Evolutionary conservation across 306 rosid species (phyloP), one percentile per base, ranked within the genome.

Genomic region (Dalbergia cultrata): DNA sequence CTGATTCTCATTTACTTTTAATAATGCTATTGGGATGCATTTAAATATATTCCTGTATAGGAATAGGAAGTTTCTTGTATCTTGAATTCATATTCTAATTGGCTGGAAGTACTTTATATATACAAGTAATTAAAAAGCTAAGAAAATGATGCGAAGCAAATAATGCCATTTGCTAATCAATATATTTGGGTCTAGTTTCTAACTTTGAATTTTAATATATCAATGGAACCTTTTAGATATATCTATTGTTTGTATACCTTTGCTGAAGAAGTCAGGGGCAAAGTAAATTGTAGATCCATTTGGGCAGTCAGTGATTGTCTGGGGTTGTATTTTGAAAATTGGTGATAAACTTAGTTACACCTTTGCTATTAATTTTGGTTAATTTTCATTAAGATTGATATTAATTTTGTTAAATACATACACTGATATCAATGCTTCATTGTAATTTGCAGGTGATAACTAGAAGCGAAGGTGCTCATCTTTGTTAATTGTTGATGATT

Each of bases 21-120:
- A 13, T 12, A 19, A 63, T 49, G n/a, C 58, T 35, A 53, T 7
- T 70, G 26, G 59, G 19, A 13, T 85, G 76, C 22, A 39, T 81
- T 13, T 7, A 43, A 67, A 52, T 85, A 31, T 85, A 57, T 54
- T 4, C 39, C 59, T n/a, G 58, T 63, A 14, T 35, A 10, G 63
- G 17, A 43, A 66, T n/a, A n/a, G n/a, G n/a, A n/a, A n/a, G 67
- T 7, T 50, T 59, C 9, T 9, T 74, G 54, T 37, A 16, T 70
- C 70, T 63, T 33, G 22, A 67, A 34, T 44, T 63, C 43, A 37
- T 80, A 49, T 64, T 76, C 57, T 80, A 26, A 62, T n/a, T 72
- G 43, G 81, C n/a, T n/a, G n/a, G n/a, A 72, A 68, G 65, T 12
- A 44, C 22, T 57, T 14, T 52, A 10, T 76, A 68, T 26, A 31